A percentile compares a stretch with the other conserved stretches of the same genome.
These are phyloP conservation scores for Bipolaris zeicola DNA, from an alignment of 2,329 filamentous ascomycete genomes.

Conservation along the genomic window DNA sequence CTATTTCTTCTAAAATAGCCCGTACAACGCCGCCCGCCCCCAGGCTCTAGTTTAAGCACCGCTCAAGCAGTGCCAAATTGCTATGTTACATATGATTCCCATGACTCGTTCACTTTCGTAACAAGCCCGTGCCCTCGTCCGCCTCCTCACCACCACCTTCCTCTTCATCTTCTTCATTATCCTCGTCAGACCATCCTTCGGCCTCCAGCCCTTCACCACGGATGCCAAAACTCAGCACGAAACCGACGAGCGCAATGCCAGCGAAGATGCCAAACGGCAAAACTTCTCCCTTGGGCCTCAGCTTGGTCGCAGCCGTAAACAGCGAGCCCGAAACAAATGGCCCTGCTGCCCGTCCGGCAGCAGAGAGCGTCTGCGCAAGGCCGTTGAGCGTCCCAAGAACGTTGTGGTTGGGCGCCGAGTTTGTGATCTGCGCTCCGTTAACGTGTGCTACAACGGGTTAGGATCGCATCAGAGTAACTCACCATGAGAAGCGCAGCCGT, in stretches of 20 bases:
- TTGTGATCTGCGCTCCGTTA: slow-evolving; percentile 72
- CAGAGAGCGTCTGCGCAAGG: slow-evolving; percentile 89
- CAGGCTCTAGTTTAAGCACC: slow-evolving; percentile 6
- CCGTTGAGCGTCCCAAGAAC: slow-evolving; percentile 91
- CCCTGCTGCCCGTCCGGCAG: slow-evolving; percentile 84
- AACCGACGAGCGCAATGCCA: slow-evolving; percentile 79
- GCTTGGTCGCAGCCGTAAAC: slow-evolving; percentile 76
- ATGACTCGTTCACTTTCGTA: slow-evolving; percentile 31
- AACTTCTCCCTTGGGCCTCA: slow-evolving; percentile 80
- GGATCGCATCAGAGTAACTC: slow-evolving; percentile 45
- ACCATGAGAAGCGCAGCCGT: slow-evolving; percentile 88
- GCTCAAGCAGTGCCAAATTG: slow-evolving; percentile 12
- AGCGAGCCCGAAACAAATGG: slow-evolving; percentile 87
- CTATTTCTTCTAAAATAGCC: neutral
- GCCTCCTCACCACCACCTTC: slow-evolving; percentile 27
- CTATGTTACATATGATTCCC: neutral
- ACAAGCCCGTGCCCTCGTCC: slow-evolving; percentile 39
- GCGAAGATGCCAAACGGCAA: slow-evolving; percentile 88
- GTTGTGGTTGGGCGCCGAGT: slow-evolving; percentile 83
- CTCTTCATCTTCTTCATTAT: slow-evolving; percentile 38
- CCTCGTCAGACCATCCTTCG: slow-evolving; percentile 58
- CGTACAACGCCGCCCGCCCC: slow-evolving; percentile 23
- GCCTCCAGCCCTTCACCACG: slow-evolving; percentile 65
- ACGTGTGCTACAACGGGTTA: neutral
- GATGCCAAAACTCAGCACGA: slow-evolving; percentile 79